Percentiles rank a stretch among this genome's conserved stretches.
phyloP scores from a whole-genome alignment of 192 early-diverging fungal genomes.

The Gaertneriomyces semiglobifer region DNA sequence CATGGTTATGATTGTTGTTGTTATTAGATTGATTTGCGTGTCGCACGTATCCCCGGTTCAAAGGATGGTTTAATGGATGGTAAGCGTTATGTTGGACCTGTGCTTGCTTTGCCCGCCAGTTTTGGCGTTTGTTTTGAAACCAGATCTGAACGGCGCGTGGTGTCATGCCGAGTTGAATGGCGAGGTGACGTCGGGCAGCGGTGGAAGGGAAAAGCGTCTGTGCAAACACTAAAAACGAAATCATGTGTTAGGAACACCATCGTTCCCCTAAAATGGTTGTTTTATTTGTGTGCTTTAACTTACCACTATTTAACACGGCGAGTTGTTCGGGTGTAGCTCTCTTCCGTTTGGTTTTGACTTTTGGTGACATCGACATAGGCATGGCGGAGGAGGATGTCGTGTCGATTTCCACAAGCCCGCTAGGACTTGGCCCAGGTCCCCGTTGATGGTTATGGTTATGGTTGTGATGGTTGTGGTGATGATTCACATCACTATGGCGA shows the following conservation, averaged over 20 bases:
- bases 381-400: no score
- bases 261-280: background rate
- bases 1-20: no score
- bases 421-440: no score
- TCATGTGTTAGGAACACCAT: background rate
- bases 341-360: conserved; percentile 61
- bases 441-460: no score
- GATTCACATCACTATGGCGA: no score
- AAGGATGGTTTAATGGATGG: no score
- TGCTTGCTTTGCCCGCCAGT: conserved; percentile 29
- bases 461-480: no score
- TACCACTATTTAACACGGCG: conserved; percentile 56
- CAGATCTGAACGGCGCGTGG: conserved; percentile 89
- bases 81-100: no score
- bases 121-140: conserved; percentile 93
- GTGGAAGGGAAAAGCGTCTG: conserved; percentile 81
- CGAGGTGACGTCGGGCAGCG: conserved; percentile 69
- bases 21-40: no score
- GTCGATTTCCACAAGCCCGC: no score
- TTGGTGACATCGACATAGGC: conserved; percentile 19
- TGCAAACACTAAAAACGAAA: conserved; percentile 56
- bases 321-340: conserved; percentile 75
- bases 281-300: conserved; percentile 13
- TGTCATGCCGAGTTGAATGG: conserved; percentile 76
- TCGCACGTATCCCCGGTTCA: no score